Evolutionary conservation across 1,139 yeast genomes (phyloP), one percentile per base, ranked within the genome.

Genomic region (Pichia sp.): DNA sequence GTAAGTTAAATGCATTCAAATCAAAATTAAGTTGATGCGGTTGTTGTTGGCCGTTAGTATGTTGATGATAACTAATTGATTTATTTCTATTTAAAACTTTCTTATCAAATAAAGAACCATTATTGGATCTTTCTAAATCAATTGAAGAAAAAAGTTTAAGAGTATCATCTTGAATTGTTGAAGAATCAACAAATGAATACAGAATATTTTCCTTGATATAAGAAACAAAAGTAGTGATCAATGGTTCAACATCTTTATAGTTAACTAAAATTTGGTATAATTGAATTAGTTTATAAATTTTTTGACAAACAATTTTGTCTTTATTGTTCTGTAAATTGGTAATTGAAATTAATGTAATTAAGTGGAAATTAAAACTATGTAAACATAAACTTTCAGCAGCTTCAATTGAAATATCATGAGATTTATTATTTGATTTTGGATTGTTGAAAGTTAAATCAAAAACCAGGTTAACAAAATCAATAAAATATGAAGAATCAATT

Each of bases 351-450:
- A 64, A 51, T 14, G 58, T 58, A 43, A 64, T 31, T 31, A 64
- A 53, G 49, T 64, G 68, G 49, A 64, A 63, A 49, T 64, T 64
- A 54, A 64, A 64, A 51, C 67, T 62, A 48, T 63, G 64, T 36
- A 62, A 56, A 44, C 65, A 55, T 38, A 64, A 50, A 48, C 50
- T 53, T 47, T 64, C 66, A 2, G 63, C 56, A 34, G 59, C 60
- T 42, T 57, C 58, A 29, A 60, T 48, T 18, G 63, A 59, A 10
- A 61, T 47, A 18, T 60, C 62, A 42, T 47, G 45, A 5, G 41
- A 41, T 34, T 54, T 49, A 25, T 49, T 45, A 13, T 38, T 50
- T 33, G 53, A 51, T 34, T 55, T 56, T 11, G 53, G 48, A 41
- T 53, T 53, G 29, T 47, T 48, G 27, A 60, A 60, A 16, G 60